Evolutionary conservation across 1,284 basidiomycete species (phyloP).

Genomic region (Chalciporus piperatoides): DNA sequence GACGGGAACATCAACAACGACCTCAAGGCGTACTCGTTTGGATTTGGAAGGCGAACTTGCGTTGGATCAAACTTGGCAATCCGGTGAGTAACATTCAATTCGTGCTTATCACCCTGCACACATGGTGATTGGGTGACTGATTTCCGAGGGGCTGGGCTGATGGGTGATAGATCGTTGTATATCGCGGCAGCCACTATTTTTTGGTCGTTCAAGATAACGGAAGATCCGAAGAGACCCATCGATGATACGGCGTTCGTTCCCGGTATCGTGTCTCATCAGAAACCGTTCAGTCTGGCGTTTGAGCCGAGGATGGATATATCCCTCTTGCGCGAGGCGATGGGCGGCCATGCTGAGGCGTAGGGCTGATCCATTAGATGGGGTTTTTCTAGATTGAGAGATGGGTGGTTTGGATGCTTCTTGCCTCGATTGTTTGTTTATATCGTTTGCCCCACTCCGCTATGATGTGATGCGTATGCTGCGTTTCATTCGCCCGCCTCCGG

Average conservation of each 20-base stretch:
- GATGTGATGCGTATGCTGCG: too few species aligned
- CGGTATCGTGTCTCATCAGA: slow-evolving; percentile 53
- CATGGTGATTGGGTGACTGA: too few species aligned
- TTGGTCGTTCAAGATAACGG: slow-evolving; percentile 55
- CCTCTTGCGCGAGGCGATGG: slow-evolving; percentile 12
- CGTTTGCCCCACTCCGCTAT: too few species aligned
- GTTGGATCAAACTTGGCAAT: slow-evolving; percentile 57
- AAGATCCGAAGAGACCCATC: slow-evolving; percentile 49
- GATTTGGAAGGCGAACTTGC: slow-evolving; percentile 59
- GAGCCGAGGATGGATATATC: slow-evolving; percentile 35
- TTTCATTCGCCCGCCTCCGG: too few species aligned
- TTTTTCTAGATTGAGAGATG: not conserved
- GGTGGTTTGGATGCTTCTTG: too few species aligned
- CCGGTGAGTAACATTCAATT: slow-evolving; percentile 13
- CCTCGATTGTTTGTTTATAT: too few species aligned
- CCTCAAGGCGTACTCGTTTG: slow-evolving; percentile 53
- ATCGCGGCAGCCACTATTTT: slow-evolving; percentile 54
- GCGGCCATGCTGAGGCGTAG: not conserved
- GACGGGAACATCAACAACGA: slow-evolving; percentile 48
- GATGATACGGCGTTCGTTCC: slow-evolving; percentile 56
- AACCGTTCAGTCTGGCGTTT: slow-evolving; percentile 52
- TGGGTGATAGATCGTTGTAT: slow-evolving; percentile 46
- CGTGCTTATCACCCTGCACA: too few species aligned
- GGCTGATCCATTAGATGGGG: not conserved
- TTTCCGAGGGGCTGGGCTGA: too few species aligned